A percentile compares a stretch with the other conserved stretches of the same genome.
Evolutionary conservation across 176 grass and related monocot species (phyloP).

Genomic region (Oryza officinalis): DNA sequence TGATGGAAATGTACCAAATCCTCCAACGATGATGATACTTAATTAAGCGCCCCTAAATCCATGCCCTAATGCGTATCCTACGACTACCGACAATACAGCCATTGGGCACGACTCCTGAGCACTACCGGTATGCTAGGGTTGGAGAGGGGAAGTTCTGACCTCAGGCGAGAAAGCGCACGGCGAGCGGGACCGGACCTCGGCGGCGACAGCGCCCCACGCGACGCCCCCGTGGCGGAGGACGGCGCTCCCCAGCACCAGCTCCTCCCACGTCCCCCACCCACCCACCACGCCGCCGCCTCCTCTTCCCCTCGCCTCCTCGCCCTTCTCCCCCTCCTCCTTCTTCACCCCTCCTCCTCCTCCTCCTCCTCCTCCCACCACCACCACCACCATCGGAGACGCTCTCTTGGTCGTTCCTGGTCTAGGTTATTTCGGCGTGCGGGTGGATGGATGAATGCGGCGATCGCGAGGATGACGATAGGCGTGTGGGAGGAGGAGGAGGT

Average conservation of each 20-base stretch:
- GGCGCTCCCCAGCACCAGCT: conserved; percentile 81
- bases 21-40: not conserved
- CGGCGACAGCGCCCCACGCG: conserved; percentile 68
- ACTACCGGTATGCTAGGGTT: conserved; percentile 37
- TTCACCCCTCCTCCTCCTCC: conserved; percentile 32
- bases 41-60: not conserved
- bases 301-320: conserved; percentile 6
- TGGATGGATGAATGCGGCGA: conserved; percentile 19
- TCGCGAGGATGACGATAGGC: conserved; percentile 32
- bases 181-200: conserved; percentile 70
- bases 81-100: not conserved
- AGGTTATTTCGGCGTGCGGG: not conserved
- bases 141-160: conserved; percentile 12
- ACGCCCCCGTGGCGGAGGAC: conserved; percentile 73
- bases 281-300: not conserved
- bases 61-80: conserved; percentile 32
- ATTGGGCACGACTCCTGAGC: conserved; percentile 10
- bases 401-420: not conserved
- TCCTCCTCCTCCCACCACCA: conserved; percentile 4
- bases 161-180: conserved; percentile 59
- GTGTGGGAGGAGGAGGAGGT: not conserved
- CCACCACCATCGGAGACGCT: conserved; percentile 33
- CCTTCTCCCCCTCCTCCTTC: conserved; percentile 50
- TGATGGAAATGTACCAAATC: not conserved
- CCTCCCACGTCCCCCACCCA: conserved; percentile 88